These are phyloP conservation scores for Fusarium sp. DNA, from an alignment of 2,329 filamentous ascomycete species.

Conservation along the genomic window DNA sequence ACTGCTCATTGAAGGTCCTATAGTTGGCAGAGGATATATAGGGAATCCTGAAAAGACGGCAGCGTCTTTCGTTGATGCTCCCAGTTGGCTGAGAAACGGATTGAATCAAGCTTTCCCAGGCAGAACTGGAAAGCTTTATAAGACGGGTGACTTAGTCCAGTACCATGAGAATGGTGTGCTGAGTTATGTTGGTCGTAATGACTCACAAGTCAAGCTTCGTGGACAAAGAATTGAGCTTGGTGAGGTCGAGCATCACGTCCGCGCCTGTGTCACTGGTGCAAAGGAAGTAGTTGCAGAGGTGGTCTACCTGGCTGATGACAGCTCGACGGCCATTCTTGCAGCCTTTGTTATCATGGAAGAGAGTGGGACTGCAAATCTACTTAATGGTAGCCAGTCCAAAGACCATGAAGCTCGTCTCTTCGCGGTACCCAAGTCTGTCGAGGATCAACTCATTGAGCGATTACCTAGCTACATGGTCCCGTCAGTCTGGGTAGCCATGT, in stretches of 20 bases:
- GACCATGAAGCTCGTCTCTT: neutral
- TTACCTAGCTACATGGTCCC: slow-evolving; percentile 38
- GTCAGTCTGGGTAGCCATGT: slow-evolving; percentile 10
- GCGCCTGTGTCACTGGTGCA: slow-evolving; percentile 30
- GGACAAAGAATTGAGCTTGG: slow-evolving; percentile 9
- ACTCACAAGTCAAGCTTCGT: slow-evolving; percentile 5
- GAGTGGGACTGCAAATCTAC: neutral
- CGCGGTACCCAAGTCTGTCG: neutral
- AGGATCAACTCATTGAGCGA: neutral
- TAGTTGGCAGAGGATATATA: slow-evolving; percentile 16
- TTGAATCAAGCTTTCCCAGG: neutral
- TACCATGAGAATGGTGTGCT: neutral
- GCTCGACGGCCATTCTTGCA: neutral
- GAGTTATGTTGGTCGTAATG: slow-evolving; percentile 4
- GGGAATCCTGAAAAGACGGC: neutral
- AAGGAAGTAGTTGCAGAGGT: slow-evolving; percentile 46
- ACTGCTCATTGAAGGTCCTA: slow-evolving; percentile 5
- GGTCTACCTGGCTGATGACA: neutral
- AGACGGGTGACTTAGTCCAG: slow-evolving; percentile 7
- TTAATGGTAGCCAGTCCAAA: too few species aligned
- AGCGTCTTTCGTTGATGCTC: neutral
- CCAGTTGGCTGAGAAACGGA: neutral
- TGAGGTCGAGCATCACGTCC: neutral
- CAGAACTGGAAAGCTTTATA: neutral
- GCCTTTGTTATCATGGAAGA: slow-evolving; percentile 1